Conservation (phyloP, 306 rosid genomes). For the Rosa multiflora region DNA sequence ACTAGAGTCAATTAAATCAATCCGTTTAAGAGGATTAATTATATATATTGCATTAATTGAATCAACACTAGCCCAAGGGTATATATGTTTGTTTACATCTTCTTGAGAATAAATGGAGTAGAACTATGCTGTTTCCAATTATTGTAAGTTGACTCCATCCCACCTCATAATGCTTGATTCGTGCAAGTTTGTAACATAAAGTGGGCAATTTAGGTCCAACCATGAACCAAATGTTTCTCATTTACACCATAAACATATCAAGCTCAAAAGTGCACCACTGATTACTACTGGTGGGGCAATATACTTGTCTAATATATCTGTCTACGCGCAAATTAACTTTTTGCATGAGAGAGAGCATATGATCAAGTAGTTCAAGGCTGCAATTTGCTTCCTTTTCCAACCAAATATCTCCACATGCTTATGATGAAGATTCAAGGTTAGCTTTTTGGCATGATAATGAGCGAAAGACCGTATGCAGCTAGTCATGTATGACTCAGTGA, state of each 20-base stretch:
- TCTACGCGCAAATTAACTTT: not conserved
- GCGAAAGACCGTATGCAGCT: slow-evolving; percentile 31
- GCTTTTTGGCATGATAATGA: slow-evolving; percentile 50
- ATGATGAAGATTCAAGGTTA: slow-evolving; percentile 18
- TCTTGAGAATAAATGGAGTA: not conserved
- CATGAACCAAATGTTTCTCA: not conserved
- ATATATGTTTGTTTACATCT: not conserved
- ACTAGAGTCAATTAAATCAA: not conserved
- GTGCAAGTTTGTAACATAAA: not conserved
- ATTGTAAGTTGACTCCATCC: not conserved
- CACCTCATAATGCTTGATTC: slow-evolving; percentile 5
- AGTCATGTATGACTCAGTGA: not conserved
- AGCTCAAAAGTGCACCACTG: not conserved
- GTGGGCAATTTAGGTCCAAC: not conserved
- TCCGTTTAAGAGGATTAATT: not conserved
- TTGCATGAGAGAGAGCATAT: not conserved
- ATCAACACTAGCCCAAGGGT: not conserved
- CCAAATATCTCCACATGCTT: slow-evolving; percentile 33
- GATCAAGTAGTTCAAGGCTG: slow-evolving; percentile 39
- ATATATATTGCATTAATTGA: not conserved
- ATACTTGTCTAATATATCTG: not conserved
- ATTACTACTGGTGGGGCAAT: not conserved
- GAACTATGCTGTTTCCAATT: not conserved
- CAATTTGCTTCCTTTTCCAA: slow-evolving; percentile 47
- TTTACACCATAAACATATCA: not conserved